Evolutionary conservation across 805 yeast species (phyloP), one percentile per base, ranked within the genome.

Genomic region (Myxozyma monticola): DNA sequence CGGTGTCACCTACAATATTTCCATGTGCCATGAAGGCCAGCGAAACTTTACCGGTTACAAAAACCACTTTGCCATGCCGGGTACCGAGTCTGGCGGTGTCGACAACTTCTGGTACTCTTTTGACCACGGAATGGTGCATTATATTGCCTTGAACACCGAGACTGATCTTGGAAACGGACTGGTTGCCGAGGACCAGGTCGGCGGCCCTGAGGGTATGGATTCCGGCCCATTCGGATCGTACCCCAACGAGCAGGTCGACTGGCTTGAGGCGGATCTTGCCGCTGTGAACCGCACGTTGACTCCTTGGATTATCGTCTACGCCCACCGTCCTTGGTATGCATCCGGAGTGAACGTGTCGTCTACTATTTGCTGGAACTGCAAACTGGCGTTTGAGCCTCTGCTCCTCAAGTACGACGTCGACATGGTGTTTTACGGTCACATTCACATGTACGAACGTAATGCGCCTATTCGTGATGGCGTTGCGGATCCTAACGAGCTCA

Each of bases 241-340:
- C 35, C 34, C 14, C 15, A 54, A 54, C 31, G 54, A 62, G 40
- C 69, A 65, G 56, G 42, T 58, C 33, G 62, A 60, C 35, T 65
- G 68, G 68, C 60, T 65, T 15, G 50, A 49, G 45, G 38, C 45
- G 12, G 69, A 65, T 48, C 61, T 65, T 34, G 62, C 54, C 17
- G 29, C 49, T 15, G 68, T 65, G 26, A 58, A 65, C 51, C 55
- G 69, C 24, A 44, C 53, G 14, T 42, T 49, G 29, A 65, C 69
- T 15, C 69, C 69, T 4, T 65, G 56, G 54, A 35, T 54, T 26
- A 30, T 49, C 20, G 52, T 45, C 47, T 18, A 30, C 56, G 68
- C 64, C 15, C 68, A 65, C 49, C 56, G 67, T 20, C 68, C 68
- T 9, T 65, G 66, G 67, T 65, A 65, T 42, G 64, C 58, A n/a